phyloP scores from a whole-genome alignment of 2,329 filamentous ascomycete genomes.

The Aspergillus puulaauensis region DNA sequence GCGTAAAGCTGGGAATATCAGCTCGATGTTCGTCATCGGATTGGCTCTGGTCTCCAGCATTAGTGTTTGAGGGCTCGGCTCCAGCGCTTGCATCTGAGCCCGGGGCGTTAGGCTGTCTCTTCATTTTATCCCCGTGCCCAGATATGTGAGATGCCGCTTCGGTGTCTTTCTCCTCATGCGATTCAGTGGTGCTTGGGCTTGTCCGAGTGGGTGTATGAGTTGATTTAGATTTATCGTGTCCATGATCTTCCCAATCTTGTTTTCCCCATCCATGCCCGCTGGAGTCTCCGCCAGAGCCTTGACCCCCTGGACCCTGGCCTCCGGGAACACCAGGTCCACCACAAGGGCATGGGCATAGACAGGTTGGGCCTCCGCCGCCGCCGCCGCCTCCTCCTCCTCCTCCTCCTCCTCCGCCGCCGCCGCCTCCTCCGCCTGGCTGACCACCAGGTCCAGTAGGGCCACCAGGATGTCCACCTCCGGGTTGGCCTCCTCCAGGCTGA shows the following conservation, averaged over 20 bases:
- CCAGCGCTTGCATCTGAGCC: background rate
- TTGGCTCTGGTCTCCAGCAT: background rate
- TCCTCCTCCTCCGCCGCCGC: background rate
- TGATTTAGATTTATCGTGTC: background rate
- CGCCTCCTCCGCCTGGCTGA: background rate
- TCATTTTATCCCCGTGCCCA: background rate
- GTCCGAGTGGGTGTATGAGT: background rate
- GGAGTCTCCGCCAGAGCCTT: background rate
- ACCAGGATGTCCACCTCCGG: background rate
- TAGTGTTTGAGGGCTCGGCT: background rate
- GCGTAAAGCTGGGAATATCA: background rate
- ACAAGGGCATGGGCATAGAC: background rate
- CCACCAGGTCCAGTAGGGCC: background rate
- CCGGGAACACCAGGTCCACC: background rate
- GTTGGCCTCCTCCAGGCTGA: background rate
- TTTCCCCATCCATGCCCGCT: background rate
- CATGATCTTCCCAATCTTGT: background rate
- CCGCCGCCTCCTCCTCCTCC: background rate
- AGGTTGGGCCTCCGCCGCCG: background rate
- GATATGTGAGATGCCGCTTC: background rate
- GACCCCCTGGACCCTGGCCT: background rate
- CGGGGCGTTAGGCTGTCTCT: background rate
- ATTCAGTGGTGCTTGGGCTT: background rate
- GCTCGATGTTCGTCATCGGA: background rate
- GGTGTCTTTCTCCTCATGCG: background rate